These are phyloP conservation scores for Peronospora farinosa DNA, from an alignment of 352 stramenopile species.

Conservation along the genomic window DNA sequence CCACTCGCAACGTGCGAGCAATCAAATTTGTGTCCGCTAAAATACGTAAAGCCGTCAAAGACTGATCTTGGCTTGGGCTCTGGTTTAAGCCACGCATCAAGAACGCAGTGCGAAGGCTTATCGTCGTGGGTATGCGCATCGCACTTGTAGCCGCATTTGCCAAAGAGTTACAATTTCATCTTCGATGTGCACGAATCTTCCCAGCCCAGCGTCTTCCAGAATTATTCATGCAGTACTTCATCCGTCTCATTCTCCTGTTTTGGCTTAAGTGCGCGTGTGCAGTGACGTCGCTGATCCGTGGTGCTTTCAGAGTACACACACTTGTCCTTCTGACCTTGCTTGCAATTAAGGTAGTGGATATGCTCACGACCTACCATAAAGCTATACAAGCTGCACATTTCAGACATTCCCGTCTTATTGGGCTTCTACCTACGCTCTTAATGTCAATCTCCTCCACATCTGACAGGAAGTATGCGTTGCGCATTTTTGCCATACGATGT, in stretches of 20 bases:
- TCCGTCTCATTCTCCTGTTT: conserved; percentile 50
- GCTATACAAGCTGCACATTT: conserved; percentile 81
- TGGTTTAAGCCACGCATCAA: conserved; percentile 56
- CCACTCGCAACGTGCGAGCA: conserved; percentile 52
- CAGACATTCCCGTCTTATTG: conserved; percentile 54
- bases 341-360: conserved; percentile 68
- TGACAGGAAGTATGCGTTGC: conserved; percentile 64
- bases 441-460: conserved; percentile 58
- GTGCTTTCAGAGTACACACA: conserved; percentile 52
- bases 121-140: conserved; percentile 58
- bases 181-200: conserved; percentile 59
- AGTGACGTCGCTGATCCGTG: conserved; percentile 64
- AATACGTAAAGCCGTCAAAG: conserved; percentile 48
- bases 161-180: conserved; percentile 54
- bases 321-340: conserved; percentile 24
- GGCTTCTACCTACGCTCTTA: conserved; percentile 62
- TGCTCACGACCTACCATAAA: conserved; percentile 72
- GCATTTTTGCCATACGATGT: conserved; percentile 80
- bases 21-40: conserved; percentile 64
- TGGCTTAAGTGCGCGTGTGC: conserved; percentile 42
- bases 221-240: conserved; percentile 68
- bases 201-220: conserved; percentile 72
- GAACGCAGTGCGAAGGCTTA: conserved; percentile 51
- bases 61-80: conserved; percentile 20
- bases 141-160: conserved; percentile 65